Percentiles rank a stretch among this genome's conserved stretches.
Evolutionary conservation across 495 filamentous ascomycete species (phyloP).

Genomic region (Entonaema liquescens): DNA sequence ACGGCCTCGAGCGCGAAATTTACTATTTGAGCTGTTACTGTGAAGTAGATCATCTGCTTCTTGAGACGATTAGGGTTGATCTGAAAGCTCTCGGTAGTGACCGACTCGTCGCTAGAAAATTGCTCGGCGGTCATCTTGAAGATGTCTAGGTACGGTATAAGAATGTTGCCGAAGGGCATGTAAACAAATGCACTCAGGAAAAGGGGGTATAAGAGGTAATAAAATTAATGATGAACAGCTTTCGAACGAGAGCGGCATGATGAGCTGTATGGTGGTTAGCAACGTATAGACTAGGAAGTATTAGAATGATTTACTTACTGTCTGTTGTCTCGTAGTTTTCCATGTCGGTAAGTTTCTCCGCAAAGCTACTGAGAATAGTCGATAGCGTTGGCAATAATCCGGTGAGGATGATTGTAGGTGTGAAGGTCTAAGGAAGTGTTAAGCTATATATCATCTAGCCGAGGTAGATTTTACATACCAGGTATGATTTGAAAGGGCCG

Average conservation of each 20-base stretch:
- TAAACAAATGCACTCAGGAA: slow-evolving; percentile 97
- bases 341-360: slow-evolving; percentile 79
- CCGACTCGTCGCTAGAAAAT: slow-evolving; percentile 76
- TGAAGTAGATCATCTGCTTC: slow-evolving; percentile 97
- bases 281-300: neutral
- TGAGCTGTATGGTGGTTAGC: slow-evolving; percentile 57
- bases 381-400: slow-evolving; percentile 80
- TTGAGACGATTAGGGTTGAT: slow-evolving; percentile 86
- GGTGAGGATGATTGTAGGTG: slow-evolving; percentile 88
- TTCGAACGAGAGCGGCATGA: slow-evolving; percentile 81
- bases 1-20: slow-evolving; percentile 86
- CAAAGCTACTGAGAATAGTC: slow-evolving; percentile 76
- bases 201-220: slow-evolving; percentile 95
- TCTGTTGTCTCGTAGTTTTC: slow-evolving; percentile 93
- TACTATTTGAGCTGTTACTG: slow-evolving; percentile 93
- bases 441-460: slow-evolving; percentile 40
- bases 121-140: slow-evolving; percentile 80
- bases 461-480: slow-evolving; percentile 64
- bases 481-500: slow-evolving; percentile 83
- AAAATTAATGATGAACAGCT: slow-evolving; percentile 96
- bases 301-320: slow-evolving; percentile 45
- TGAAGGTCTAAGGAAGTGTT: slow-evolving; percentile 69
- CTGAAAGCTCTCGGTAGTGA: slow-evolving; percentile 72
- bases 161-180: slow-evolving; percentile 86
- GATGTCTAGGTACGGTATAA: slow-evolving; percentile 90